Percentiles rank a stretch among this genome's conserved stretches.
Conservation (phyloP, 768 basidiomycete genomes). For the Terana coerulea region DNA sequence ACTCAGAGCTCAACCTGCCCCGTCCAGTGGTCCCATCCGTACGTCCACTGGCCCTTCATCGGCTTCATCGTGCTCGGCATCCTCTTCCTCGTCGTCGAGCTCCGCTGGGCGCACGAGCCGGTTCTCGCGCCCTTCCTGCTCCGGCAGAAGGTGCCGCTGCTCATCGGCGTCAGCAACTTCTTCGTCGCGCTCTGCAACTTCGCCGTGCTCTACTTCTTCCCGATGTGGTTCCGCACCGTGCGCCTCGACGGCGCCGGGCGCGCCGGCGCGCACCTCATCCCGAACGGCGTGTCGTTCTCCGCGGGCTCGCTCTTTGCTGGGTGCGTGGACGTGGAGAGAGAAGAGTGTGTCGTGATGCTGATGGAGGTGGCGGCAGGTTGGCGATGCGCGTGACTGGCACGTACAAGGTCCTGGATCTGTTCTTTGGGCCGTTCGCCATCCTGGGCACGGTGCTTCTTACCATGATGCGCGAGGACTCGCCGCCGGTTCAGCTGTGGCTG, state of each 20-base stretch:
- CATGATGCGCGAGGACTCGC: constrained; percentile 46
- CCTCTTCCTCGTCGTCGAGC: constrained; percentile 58
- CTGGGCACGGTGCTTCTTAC: constrained; percentile 47
- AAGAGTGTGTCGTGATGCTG: neutral
- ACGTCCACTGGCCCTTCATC: constrained; percentile 48
- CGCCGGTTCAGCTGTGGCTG: constrained; percentile 50
- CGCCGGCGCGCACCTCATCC: constrained; percentile 60
- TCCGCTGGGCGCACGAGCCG: constrained; percentile 64
- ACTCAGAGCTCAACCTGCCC: neutral
- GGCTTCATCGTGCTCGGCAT: constrained; percentile 42
- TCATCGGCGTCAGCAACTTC: constrained; percentile 70
- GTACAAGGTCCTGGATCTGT: constrained; percentile 56
- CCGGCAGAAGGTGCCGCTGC: constrained; percentile 61
- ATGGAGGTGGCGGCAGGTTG: constrained; percentile 31
- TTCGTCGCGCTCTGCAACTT: constrained; percentile 74
- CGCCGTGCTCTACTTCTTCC: constrained; percentile 73
- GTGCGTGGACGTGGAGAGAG: constrained; percentile 15
- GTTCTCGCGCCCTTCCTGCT: constrained; percentile 67
- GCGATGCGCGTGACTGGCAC: constrained; percentile 62
- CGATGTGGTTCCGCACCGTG: constrained; percentile 84
- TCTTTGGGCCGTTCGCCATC: constrained; percentile 64
- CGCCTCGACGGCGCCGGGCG: constrained; percentile 60
- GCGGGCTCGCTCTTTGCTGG: constrained; percentile 65
- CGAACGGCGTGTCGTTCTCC: constrained; percentile 58
- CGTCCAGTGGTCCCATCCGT: constrained; percentile 50